Evolutionary conservation across 192 early-diverging fungal genomes (phyloP).

Genomic region (Umbelopsis ramanniana): DNA sequence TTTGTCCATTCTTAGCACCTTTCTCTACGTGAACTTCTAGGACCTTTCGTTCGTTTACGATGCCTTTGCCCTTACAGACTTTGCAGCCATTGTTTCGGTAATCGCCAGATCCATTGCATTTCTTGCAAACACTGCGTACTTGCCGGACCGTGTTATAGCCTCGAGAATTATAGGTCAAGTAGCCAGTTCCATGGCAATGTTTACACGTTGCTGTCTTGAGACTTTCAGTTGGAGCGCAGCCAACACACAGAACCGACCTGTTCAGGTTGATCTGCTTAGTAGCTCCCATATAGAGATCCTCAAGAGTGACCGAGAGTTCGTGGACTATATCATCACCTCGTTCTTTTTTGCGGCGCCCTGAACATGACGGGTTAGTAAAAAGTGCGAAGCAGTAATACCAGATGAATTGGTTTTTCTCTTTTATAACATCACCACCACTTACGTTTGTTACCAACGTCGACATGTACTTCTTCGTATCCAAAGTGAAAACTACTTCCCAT

Average conservation of each 20-base stretch:
- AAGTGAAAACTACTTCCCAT: conserved; percentile 2
- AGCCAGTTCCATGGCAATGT: conserved; percentile 84
- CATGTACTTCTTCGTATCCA: neutral
- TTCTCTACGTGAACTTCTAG: conserved; percentile 95
- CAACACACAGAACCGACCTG: conserved; percentile 86
- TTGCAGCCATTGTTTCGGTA: conserved; percentile 1
- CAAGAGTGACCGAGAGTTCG: conserved; percentile 78
- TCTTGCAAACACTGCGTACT: conserved; percentile 81
- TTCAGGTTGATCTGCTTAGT: conserved; percentile 87
- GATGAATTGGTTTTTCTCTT: too few species aligned
- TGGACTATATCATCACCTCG: conserved; percentile 89
- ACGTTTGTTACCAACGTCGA: neutral
- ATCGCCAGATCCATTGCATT: conserved; percentile 57
- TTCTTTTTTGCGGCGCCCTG: conserved; percentile 73
- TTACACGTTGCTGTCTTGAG: conserved; percentile 53
- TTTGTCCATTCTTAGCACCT: conserved; percentile 93
- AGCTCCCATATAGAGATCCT: conserved; percentile 86
- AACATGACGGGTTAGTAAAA: neutral
- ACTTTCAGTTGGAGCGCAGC: conserved; percentile 56
- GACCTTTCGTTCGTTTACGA: conserved; percentile 85
- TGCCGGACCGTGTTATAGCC: conserved; percentile 98
- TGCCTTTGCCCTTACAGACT: conserved; percentile 87
- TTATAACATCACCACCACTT: neutral
- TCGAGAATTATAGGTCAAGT: conserved; percentile 82
- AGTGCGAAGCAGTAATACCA: neutral